These are phyloP conservation scores for Globisporangium orthogonon DNA, from an alignment of 352 stramenopile genomes.

Conservation along the genomic window DNA sequence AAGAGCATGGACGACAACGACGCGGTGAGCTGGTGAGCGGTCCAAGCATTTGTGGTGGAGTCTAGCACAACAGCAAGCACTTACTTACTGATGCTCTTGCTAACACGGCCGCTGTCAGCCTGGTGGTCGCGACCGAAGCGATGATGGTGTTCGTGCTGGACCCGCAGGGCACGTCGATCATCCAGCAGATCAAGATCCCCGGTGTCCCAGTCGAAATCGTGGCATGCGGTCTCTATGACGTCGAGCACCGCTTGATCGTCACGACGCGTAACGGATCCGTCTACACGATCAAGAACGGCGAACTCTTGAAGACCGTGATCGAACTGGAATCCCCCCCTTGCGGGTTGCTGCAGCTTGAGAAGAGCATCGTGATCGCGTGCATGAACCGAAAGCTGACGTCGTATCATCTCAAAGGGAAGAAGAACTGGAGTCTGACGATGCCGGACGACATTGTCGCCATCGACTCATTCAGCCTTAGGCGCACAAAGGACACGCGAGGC, in stretches of 20 bases:
- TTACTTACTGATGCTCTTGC: not conserved
- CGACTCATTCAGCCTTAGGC: conserved; percentile 59
- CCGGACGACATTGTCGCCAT: conserved; percentile 79
- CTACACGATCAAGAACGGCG: conserved; percentile 90
- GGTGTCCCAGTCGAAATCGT: conserved; percentile 75
- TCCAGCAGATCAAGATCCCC: conserved; percentile 64
- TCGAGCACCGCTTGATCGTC: conserved; percentile 84
- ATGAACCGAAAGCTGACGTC: conserved; percentile 85
- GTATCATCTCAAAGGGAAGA: conserved; percentile 89
- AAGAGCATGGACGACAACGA: conserved; percentile 86
- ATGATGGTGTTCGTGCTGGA: conserved; percentile 76
- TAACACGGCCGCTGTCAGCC: conserved; percentile 15
- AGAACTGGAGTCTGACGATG: conserved; percentile 88
- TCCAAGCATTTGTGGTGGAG: not conserved
- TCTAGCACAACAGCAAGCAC: no score
- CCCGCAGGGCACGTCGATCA: conserved; percentile 61
- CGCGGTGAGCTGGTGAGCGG: conserved; percentile 54
- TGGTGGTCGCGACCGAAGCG: conserved; percentile 85
- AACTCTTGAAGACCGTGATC: conserved; percentile 82
- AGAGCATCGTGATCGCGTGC: conserved; percentile 83
- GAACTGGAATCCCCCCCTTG: conserved; percentile 79
- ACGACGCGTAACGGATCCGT: conserved; percentile 82
- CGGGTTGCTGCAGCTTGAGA: conserved; percentile 71
- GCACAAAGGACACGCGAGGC: conserved; percentile 69
- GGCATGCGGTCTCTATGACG: conserved; percentile 59